Base-by-base conservation (phyloP, 371 early-diverging fungal genomes). In the Mortierella polycephala region DNA sequence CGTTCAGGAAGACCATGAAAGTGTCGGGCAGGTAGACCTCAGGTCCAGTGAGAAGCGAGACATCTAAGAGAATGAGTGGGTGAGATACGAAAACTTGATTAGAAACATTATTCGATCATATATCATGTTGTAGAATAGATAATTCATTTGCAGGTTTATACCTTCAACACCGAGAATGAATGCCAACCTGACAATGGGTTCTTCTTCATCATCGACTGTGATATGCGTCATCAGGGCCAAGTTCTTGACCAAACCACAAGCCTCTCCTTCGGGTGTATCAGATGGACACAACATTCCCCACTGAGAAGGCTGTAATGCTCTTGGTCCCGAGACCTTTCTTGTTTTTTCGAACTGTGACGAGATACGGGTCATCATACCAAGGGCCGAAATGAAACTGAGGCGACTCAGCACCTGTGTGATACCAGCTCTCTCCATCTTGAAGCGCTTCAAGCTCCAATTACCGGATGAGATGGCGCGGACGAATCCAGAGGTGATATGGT, bases 211-310 rank as follows among this genome's bases (percentile, higher is more conserved):
- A 74, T 98, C 98, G 3, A 97, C 97, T 0, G 99, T 99, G 83
- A 99, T 98, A 85, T 99, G 99, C 11, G 99, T 95, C 95, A 99
- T 96, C 51, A 99, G 85, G 0, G 99, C 99, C 85, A 99, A 86
- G 74, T 99, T 99, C 89, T 99, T 99, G 53, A 99, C 98, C 61
- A 99, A 89, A 75, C 99, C 99, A 86, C 99, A 99, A 0, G 96
- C 97, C 89, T 99, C 99, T 76, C 99, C 99, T 93, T 99, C 99
- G 7, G 99, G 99, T 5, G 99, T 99, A 84, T 99, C 99, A 0
- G 97, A 94, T 0, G 99, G 98, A 84, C 99, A 99, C 61, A 99
- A 76, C 96, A 99, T 96, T 70, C 99, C 99, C 97, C 98, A 99
- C 81, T 98, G 98, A 7, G 98, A 98, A 13, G 99, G 98, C 84